Evolutionary conservation across 2,329 filamentous ascomycete genomes (phyloP).

Genomic region (Leptographium wingfieldii): DNA sequence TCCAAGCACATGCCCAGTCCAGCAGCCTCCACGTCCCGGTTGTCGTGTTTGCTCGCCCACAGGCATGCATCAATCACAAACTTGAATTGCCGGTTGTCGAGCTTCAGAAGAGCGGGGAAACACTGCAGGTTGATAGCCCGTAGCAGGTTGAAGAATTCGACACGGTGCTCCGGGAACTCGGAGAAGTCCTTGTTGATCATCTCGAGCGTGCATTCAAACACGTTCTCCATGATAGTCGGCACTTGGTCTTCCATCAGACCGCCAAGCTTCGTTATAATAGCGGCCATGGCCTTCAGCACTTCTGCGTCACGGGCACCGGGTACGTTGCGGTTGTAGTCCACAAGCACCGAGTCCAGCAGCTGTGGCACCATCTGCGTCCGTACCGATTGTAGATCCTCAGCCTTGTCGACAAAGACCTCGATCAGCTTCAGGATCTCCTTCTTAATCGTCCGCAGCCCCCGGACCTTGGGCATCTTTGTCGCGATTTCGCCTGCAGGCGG

Average conservation of each 20-base stretch:
- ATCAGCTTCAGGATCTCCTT: conserved; percentile 98
- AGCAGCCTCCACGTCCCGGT: conserved; percentile 91
- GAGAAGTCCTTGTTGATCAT: conserved; percentile 99
- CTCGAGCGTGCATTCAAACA: conserved; percentile 95
- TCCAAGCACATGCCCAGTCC: conserved; percentile 97
- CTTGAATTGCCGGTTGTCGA: conserved; percentile 96
- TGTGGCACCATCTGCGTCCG: conserved; percentile 92
- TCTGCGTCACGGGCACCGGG: conserved; percentile 91
- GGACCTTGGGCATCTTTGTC: conserved; percentile 93
- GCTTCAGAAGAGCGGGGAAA: conserved; percentile 85
- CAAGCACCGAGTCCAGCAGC: conserved; percentile 80
- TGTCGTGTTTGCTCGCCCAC: conserved; percentile 99
- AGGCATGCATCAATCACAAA: conserved; percentile 99
- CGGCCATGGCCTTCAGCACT: conserved; percentile 94
- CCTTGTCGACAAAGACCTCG: conserved; percentile 95
- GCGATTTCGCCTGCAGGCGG: conserved; percentile 60
- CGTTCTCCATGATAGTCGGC: conserved; percentile 92
- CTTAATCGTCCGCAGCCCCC: conserved; percentile 92
- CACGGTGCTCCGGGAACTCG: conserved; percentile 94
- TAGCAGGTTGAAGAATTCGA: conserved; percentile 98
- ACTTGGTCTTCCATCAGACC: conserved; percentile 97
- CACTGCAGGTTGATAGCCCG: conserved; percentile 94
- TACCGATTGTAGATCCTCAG: conserved; percentile 88
- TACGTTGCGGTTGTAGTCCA: conserved; percentile 96
- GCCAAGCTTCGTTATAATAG: conserved; percentile 90